Evolutionary conservation across 2,329 filamentous ascomycete species (phyloP).

Genomic region (Trichothecium roseum): DNA sequence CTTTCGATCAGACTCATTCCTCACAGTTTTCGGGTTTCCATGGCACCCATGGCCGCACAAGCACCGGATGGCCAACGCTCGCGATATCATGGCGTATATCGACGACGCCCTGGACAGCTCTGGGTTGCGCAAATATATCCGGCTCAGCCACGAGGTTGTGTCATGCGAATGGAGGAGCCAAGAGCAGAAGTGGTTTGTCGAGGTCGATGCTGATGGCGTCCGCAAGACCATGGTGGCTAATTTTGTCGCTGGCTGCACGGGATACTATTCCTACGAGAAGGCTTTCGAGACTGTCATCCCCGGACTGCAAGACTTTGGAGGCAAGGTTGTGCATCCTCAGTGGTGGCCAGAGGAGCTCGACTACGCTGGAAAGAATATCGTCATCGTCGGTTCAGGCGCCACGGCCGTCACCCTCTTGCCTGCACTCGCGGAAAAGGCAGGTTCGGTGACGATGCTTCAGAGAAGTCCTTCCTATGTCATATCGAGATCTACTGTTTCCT

Average conservation of each 20-base stretch:
- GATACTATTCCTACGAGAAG: slow-evolving; percentile 61
- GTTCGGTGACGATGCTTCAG: slow-evolving; percentile 65
- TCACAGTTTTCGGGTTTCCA: slow-evolving; percentile 49
- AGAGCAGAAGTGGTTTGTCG: slow-evolving; percentile 41
- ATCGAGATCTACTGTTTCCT: slow-evolving; percentile 30
- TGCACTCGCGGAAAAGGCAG: slow-evolving; percentile 50
- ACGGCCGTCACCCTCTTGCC: slow-evolving; percentile 69
- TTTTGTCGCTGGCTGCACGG: slow-evolving; percentile 45
- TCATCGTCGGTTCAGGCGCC: slow-evolving; percentile 65
- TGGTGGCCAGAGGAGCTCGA: slow-evolving; percentile 62
- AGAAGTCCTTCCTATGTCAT: slow-evolving; percentile 62
- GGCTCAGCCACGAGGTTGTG: slow-evolving; percentile 33
- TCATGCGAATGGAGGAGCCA: slow-evolving; percentile 39
- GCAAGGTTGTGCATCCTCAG: slow-evolving; percentile 55
- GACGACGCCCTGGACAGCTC: slow-evolving; percentile 33
- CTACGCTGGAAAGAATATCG: slow-evolving; percentile 52
- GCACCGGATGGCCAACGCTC: slow-evolving; percentile 37
- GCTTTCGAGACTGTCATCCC: slow-evolving; percentile 50
- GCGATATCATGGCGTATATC: slow-evolving; percentile 39
- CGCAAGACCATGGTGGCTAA: slow-evolving; percentile 26
- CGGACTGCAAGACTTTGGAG: slow-evolving; percentile 53
- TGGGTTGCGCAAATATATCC: slow-evolving; percentile 41
- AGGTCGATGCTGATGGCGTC: slow-evolving; percentile 20
- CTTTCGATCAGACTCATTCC: slow-evolving; percentile 51
- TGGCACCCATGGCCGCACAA: slow-evolving; percentile 58